Base-by-base conservation (phyloP, 164 flowering plant genomes). In the Magnolia sinica region DNA sequence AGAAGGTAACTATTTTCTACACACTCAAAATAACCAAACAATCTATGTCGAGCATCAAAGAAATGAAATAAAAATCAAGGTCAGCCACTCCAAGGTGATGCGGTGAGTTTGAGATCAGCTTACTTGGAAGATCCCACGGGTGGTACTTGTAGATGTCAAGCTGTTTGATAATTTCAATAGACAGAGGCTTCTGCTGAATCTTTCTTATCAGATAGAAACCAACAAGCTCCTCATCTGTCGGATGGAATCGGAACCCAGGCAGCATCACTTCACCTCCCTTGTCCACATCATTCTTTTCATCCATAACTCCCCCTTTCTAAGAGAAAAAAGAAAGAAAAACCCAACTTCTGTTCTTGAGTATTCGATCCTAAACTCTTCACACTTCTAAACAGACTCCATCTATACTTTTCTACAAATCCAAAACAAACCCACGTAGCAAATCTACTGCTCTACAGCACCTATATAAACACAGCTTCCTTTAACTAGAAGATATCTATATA, bases 71-170 rank as follows among this genome's bases (percentile, higher is more conserved):
- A 55, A 59, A 24, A n/a, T 20, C 13, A 68, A 45, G n/a, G 18
- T 9, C n/a, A 45, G 61, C 45, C 52, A 14, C 22, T 65, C 50
- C 8, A 24, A 70, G 61, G 50, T 55, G 51, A 76, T 58, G 76
- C 19, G 73, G 67, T 11, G 27, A 61, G 66, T 31, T 27, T 20
- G 9, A 24, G 68, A 55, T 10, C 58, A 66, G 64, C 87, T 80
- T 87, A 91, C 96, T 91, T 85, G 96, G 96, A 78, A 90, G 93
- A 82, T 91, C 96, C 96, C 96, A 91, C 24, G 96, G 93, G 79
- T 90, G 92, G 71, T 83, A 87, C 87, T 91, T 91, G 76, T 90
- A 91, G 76, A 91, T 91, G 65, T 91, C 96, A 24, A 91, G 84
- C 58, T 91, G 96, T 84, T 85, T 87, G 63, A 91, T 91, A 29